phyloP scores from a whole-genome alignment of 305 asterid genomes.

The Fraxinus ornus region DNA sequence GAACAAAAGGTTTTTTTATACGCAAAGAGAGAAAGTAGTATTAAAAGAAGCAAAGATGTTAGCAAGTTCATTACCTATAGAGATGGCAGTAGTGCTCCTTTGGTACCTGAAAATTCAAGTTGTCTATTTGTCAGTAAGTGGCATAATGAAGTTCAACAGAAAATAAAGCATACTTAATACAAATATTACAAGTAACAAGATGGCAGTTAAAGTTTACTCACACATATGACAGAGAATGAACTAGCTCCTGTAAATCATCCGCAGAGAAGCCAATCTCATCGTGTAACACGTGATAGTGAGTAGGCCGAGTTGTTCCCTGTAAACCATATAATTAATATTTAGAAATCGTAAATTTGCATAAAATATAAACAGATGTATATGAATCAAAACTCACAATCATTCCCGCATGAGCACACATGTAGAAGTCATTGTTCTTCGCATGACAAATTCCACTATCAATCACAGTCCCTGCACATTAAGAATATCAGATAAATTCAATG shows the following conservation, averaged over 20 bases:
- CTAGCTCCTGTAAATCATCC: conserved; percentile 69
- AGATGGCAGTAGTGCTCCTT: conserved; percentile 73
- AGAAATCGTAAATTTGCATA: neutral
- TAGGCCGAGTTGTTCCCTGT: conserved; percentile 75
- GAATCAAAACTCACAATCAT: conserved; percentile 53
- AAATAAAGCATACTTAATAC: neutral
- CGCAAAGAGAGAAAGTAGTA: neutral
- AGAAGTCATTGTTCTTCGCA: conserved; percentile 60
- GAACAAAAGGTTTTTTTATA: neutral
- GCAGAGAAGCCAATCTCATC: conserved; percentile 67
- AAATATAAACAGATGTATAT: neutral
- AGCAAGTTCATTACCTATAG: conserved; percentile 51
- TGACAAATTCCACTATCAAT: conserved; percentile 61
- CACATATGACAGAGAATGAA: conserved; percentile 71
- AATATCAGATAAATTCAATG: neutral
- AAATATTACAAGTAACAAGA: neutral
- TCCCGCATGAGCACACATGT: conserved; percentile 76
- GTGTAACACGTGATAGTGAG: conserved; percentile 63
- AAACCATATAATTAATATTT: neutral
- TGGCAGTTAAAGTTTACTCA: conserved; percentile 25
- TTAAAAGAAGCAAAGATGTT: neutral
- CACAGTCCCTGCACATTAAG: conserved; percentile 51
- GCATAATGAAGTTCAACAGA: neutral
- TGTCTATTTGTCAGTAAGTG: neutral
- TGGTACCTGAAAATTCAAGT: conserved; percentile 53